Percentiles rank a stretch among this genome's conserved stretches.
phyloP scores from a whole-genome alignment of 305 asterid species.

The Fraxinus sp. region DNA sequence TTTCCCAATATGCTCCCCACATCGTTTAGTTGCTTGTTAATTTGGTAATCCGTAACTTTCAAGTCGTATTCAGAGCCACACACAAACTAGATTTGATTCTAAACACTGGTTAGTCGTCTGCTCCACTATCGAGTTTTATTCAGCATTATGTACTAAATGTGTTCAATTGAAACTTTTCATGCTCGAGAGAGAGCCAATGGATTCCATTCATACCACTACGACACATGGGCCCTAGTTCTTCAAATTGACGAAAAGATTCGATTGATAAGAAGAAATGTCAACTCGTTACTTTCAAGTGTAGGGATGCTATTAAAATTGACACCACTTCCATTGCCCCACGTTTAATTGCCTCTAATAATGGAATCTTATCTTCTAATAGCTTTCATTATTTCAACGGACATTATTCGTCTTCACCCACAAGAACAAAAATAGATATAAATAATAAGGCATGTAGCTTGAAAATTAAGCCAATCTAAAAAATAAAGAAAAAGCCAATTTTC shows the following conservation, averaged over 20 bases:
- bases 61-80: no score
- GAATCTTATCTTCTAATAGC: constrained; percentile 24
- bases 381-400: constrained; percentile 12
- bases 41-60: no score
- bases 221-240: not conserved
- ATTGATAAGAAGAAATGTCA: not conserved
- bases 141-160: not conserved
- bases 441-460: constrained; percentile 28
- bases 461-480: constrained; percentile 27
- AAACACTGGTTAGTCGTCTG: not conserved
- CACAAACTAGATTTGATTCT: not conserved
- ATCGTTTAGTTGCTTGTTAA: not conserved
- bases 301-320: not conserved
- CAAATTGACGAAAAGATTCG: not conserved
- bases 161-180: not conserved
- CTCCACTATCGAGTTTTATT: not conserved
- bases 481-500: not conserved
- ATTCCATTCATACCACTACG: not conserved
- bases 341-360: constrained; percentile 6
- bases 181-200: not conserved
- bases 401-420: constrained; percentile 26
- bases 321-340: not conserved
- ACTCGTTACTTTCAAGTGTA: not conserved
- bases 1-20: not conserved
- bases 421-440: constrained; percentile 6